Conservation (phyloP, 805 yeast genomes). For the Monosporozyma unispora region DNA sequence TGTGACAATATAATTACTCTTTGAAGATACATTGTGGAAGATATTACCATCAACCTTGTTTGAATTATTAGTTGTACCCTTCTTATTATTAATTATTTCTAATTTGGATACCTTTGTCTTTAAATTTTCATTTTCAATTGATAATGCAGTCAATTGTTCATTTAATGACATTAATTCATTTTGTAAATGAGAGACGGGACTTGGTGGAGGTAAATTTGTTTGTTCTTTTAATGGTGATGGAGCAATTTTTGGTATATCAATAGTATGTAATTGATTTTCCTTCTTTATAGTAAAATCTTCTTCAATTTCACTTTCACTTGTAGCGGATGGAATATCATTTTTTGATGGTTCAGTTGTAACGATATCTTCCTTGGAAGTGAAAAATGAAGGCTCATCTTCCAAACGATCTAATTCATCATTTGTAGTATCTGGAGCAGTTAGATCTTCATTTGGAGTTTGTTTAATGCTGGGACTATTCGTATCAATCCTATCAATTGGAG, state of each 20-base stretch:
- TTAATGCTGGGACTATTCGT: neutral
- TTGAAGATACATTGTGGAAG: neutral
- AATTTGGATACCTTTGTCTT: slow-evolving; percentile 36
- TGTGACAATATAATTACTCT: neutral
- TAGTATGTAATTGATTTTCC: neutral
- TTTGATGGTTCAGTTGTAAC: neutral
- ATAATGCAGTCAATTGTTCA: slow-evolving; percentile 19
- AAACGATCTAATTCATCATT: neutral
- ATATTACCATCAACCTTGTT: neutral
- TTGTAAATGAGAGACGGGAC: slow-evolving; percentile 9
- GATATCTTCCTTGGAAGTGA: neutral
- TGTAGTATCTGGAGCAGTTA: neutral
- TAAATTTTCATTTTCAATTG: slow-evolving; percentile 29
- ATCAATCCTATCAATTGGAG: neutral
- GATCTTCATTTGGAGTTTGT: neutral
- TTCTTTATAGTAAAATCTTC: neutral
- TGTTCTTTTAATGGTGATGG: neutral
- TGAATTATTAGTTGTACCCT: neutral
- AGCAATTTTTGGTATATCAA: neutral
- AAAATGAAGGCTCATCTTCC: neutral
- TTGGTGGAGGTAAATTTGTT: neutral
- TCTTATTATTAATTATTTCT: slow-evolving; percentile 34
- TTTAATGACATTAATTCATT: slow-evolving; percentile 19
- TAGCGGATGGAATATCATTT: neutral
- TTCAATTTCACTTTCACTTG: neutral